These are phyloP conservation scores for Opeltia flavorubescens DNA, from an alignment of 495 filamentous ascomycete genomes.

Conservation along the genomic window DNA sequence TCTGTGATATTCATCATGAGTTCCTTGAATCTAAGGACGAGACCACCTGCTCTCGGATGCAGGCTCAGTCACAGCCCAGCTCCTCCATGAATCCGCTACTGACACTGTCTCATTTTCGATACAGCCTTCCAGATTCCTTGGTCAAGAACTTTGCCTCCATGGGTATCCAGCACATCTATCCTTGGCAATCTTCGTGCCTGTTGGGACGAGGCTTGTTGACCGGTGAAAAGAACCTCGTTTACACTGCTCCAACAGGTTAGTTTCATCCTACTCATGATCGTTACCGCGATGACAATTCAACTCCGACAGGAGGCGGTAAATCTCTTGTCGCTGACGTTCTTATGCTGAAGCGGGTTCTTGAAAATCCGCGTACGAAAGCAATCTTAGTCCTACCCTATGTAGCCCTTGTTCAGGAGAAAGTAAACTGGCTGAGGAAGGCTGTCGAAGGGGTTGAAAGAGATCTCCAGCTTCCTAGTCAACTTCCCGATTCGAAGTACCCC, in stretches of 20 bases:
- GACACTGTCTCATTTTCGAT: constrained; percentile 47
- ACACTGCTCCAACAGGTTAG: constrained; percentile 53
- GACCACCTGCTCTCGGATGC: constrained; percentile 32
- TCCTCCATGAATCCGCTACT: constrained; percentile 43
- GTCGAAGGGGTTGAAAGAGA: constrained; percentile 47
- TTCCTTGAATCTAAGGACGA: neutral
- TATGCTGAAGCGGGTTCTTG: constrained; percentile 58
- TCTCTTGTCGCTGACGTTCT: constrained; percentile 64
- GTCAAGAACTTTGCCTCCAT: constrained; percentile 49
- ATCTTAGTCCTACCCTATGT: constrained; percentile 73
- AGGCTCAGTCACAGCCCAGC: constrained; percentile 31
- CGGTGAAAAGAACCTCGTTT: constrained; percentile 59
- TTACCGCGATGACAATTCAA: too few relatives aligned
- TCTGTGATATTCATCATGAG: constrained; percentile 10
- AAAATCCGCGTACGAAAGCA: constrained; percentile 51
- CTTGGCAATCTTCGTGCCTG: constrained; percentile 74
- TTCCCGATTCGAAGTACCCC: constrained; percentile 8
- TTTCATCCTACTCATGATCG: too few relatives aligned
- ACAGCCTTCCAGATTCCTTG: constrained; percentile 45
- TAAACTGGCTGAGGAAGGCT: constrained; percentile 59
- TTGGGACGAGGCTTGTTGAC: constrained; percentile 49
- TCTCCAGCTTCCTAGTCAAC: constrained; percentile 13
- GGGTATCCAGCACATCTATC: constrained; percentile 58
- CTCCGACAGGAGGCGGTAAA: constrained; percentile 75
- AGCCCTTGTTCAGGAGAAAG: constrained; percentile 71